Evolutionary conservation across 164 flowering plant genomes (phyloP), one percentile per base, ranked within the genome.

Genomic region (Umbilicus rupestris): DNA sequence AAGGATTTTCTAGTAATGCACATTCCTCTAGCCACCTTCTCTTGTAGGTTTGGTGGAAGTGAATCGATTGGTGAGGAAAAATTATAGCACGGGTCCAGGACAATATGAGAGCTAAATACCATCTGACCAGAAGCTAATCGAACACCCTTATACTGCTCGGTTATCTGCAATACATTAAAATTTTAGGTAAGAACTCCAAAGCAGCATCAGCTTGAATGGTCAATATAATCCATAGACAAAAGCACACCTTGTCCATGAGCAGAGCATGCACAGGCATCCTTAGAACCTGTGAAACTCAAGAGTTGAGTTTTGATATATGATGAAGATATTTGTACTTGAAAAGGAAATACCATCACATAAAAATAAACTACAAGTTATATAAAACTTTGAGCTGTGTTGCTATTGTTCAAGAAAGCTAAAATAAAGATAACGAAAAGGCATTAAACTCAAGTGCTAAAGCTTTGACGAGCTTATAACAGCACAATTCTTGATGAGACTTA

Each of bases 41-140:
- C 76, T 50, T 67, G 69, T 52, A 62, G 72, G 62, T 65, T 74
- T 16, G 14, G 66, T 41, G 42, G 52, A 65, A 58, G 69, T 57
- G 71, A 52, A 42, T 67, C 58, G 42, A 64, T 44, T 19, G 73
- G 75, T 29, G 63, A 58, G n/a, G 77, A 77, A 62, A 78, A 69
- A 22, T 30, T 59, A 73, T 84, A 79, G 26, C 84, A 77, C 60
- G 98, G 90, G 77, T 83, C 89, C 65, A 89, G 63, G 35, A 91
- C 77, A 37, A 93, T 75, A 46, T 86, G 79, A 17, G 79, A 70
- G 79, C 95, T 83, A 69, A 82, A 84, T 70, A 93, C 14, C 31
- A 85, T 83, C 77, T 90, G 97, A 57, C 96, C 96, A 70, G 98
- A 86, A 73, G 77, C 88, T 75, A 93, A 78, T 70, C 80, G 79